These are phyloP conservation scores for Leishmania gerbilli DNA, from an alignment of 208 protist genomes.

Conservation along the genomic window DNA sequence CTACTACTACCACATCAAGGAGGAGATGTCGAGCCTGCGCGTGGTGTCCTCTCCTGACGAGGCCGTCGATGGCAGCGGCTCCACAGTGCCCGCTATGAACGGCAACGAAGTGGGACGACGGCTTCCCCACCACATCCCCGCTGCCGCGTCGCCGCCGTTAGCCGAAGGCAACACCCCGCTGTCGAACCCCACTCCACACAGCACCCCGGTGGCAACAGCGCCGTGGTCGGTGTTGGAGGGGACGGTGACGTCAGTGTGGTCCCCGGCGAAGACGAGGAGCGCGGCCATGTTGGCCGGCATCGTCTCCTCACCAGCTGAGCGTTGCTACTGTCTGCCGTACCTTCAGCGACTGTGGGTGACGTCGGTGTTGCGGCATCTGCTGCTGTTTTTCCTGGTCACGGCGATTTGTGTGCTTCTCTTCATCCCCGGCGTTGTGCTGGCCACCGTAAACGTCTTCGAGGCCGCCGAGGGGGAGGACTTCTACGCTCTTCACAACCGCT, in stretches of 20 bases:
- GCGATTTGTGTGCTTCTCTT: slow-evolving; percentile 30
- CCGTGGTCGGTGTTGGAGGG: neutral
- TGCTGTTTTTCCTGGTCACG: slow-evolving; percentile 38
- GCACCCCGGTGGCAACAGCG: neutral
- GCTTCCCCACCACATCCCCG: slow-evolving; percentile 12
- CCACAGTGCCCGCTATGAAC: slow-evolving; percentile 3
- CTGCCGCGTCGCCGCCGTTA: neutral
- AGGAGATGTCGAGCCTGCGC: slow-evolving; percentile 36
- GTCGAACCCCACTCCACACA: neutral
- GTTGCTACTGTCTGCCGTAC: slow-evolving; percentile 33
- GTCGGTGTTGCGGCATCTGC: slow-evolving; percentile 45
- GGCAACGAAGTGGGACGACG: slow-evolving; percentile 11
- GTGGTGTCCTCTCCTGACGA: slow-evolving; percentile 24
- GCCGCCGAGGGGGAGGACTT: slow-evolving; percentile 24
- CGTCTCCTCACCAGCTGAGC: neutral
- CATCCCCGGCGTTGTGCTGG: slow-evolving; percentile 33
- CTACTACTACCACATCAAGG: slow-evolving; percentile 42
- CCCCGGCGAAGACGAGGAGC: neutral
- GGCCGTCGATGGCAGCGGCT: neutral
- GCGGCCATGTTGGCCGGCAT: neutral
- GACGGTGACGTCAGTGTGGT: neutral
- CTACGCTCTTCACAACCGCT: slow-evolving; percentile 39
- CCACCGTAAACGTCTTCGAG: slow-evolving; percentile 38
- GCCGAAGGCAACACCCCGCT: neutral
- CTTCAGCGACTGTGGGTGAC: slow-evolving; percentile 50